A percentile compares a stretch with the other conserved stretches of the same genome.
Conservation (phyloP, 164 flowering plant genomes). For the Magnolia sinica region DNA sequence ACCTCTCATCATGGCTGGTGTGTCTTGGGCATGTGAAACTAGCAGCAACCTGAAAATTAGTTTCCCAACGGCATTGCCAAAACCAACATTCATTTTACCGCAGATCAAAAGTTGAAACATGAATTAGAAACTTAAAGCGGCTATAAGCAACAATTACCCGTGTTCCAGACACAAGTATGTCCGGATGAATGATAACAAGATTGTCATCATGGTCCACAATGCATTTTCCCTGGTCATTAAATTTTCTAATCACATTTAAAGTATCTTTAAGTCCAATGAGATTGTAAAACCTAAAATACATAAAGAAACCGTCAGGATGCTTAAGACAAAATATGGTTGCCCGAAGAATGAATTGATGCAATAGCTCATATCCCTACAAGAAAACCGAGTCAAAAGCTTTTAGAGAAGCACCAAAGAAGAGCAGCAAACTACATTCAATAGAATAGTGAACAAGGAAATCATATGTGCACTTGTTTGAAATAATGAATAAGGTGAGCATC, state of each 20-base stretch:
- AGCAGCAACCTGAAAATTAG: not conserved
- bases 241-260: too few species aligned
- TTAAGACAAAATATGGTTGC: not conserved
- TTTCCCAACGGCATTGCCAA: not conserved
- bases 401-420: conserved; percentile 1
- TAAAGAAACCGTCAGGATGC: conserved; percentile 6
- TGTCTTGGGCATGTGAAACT: too few species aligned
- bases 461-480: conserved; percentile 69
- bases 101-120: not conserved
- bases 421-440: not conserved
- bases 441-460: not conserved
- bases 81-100: not conserved
- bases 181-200: conserved; percentile 48
- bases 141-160: too few species aligned
- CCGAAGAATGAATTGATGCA: conserved; percentile 46
- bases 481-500: conserved; percentile 89
- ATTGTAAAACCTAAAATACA: conserved; percentile 46
- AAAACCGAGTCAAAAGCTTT: conserved; percentile 9
- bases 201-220: too few species aligned
- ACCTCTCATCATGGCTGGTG: too few species aligned
- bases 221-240: too few species aligned
- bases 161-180: not conserved
- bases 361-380: conserved; percentile 86
- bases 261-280: too few species aligned
- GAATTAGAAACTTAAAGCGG: too few species aligned